A percentile compares a stretch with the other conserved stretches of the same genome.
Conservation (phyloP, 176 grass and related monocot species). For the Echinochloa phyllopogon region DNA sequence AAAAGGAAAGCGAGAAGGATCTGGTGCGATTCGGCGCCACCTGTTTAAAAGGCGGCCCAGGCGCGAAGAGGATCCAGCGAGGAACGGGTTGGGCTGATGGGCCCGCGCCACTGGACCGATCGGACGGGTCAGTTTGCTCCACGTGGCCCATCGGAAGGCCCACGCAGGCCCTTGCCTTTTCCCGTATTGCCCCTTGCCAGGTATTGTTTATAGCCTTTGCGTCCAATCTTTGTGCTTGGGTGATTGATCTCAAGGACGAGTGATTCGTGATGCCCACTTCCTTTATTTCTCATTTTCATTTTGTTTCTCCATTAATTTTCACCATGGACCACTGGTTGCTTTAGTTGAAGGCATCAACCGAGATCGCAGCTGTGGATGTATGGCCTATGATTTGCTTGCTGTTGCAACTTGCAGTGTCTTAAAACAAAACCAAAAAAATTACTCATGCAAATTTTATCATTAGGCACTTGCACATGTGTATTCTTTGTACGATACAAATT, state of each 20-base stretch:
- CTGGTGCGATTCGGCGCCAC: neutral
- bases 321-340: conserved; percentile 4
- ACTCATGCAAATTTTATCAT: no score
- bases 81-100: neutral
- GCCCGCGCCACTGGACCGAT: neutral
- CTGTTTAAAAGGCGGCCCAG: neutral
- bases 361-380: neutral
- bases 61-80: neutral
- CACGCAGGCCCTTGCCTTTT: neutral
- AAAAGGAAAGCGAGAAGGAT: neutral
- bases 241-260: neutral
- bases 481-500: no score
- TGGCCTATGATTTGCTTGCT: neutral
- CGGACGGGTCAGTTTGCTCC: neutral
- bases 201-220: neutral
- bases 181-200: neutral
- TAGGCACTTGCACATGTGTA: no score
- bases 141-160: neutral
- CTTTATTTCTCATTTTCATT: neutral
- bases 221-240: neutral
- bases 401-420: no score
- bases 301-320: neutral
- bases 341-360: neutral
- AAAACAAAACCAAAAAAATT: neutral
- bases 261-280: neutral